Conservation (phyloP, 352 stramenopile species). For the Plasmopara viticola region DNA sequence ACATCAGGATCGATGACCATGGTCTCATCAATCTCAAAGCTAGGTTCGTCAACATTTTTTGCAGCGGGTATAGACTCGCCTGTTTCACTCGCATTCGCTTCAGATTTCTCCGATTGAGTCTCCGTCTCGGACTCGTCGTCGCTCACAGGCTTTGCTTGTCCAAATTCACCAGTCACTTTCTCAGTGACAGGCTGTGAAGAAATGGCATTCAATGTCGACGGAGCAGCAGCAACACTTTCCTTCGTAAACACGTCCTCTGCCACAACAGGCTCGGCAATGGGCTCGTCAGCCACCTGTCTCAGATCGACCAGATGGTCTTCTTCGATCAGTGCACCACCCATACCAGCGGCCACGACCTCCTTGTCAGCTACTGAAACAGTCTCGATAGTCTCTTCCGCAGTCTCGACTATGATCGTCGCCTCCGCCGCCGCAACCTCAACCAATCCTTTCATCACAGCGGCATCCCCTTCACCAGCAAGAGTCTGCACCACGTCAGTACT, state of each 20-base stretch:
- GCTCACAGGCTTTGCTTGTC: slow-evolving; percentile 2
- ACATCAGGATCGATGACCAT: slow-evolving; percentile 25
- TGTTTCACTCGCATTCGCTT: background rate
- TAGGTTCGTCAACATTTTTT: slow-evolving; percentile 10
- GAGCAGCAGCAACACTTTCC: background rate
- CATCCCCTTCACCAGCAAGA: background rate
- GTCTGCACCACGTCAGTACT: background rate
- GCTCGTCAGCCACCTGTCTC: background rate
- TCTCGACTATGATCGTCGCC: slow-evolving; percentile 1
- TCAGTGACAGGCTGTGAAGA: background rate
- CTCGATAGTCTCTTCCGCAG: slow-evolving; percentile 1
- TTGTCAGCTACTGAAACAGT: background rate
- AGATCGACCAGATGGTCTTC: slow-evolving; percentile 1
- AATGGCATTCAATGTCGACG: background rate
- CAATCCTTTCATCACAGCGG: background rate
- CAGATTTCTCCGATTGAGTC: slow-evolving; percentile 20
- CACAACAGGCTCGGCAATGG: slow-evolving; percentile 4
- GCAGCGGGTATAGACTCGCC: background rate
- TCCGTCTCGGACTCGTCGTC: slow-evolving; percentile 20
- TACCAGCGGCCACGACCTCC: background rate
- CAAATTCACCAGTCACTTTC: background rate
- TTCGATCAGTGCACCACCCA: background rate
- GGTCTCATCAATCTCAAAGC: slow-evolving; percentile 25
- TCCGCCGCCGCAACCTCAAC: slow-evolving; percentile 6
- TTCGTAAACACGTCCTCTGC: background rate